These are phyloP conservation scores for Theileria parva DNA, from an alignment of 169 alveolate genomes.

Conservation along the genomic window DNA sequence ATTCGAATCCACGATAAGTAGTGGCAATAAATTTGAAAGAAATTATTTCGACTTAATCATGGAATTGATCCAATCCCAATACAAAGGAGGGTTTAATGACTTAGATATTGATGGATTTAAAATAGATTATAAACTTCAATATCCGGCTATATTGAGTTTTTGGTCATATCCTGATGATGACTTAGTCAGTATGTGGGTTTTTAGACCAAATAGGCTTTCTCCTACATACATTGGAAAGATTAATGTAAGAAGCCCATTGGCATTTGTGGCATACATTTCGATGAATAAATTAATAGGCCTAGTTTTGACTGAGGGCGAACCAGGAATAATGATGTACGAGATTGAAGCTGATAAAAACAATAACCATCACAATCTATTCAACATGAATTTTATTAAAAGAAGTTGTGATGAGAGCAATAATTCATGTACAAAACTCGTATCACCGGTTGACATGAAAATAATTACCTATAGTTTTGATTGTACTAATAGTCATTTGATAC, in stretches of 20 bases:
- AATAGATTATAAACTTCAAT: neutral
- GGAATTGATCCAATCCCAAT: neutral
- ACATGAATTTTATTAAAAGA: neutral
- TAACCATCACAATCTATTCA: neutral
- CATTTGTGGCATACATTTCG: constrained; percentile 32
- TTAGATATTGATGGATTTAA: constrained; percentile 2
- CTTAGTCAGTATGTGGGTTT: constrained; percentile 26
- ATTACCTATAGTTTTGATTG: constrained; percentile 27
- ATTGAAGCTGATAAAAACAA: neutral
- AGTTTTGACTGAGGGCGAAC: constrained; percentile 54
- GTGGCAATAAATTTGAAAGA: neutral
- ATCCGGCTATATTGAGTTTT: constrained; percentile 56
- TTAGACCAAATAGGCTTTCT: constrained; percentile 33
- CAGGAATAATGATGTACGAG: constrained; percentile 23
- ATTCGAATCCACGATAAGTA: neutral
- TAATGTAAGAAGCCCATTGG: constrained; percentile 29
- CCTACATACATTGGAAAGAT: constrained; percentile 45
- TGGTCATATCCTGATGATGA: constrained; percentile 47
- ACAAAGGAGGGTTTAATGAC: neutral
- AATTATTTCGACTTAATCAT: neutral
- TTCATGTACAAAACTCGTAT: constrained; percentile 17
- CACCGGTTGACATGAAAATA: constrained; percentile 62
- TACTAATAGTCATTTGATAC: constrained; percentile 12
- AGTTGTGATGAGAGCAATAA: constrained; percentile 3
- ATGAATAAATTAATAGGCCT: constrained; percentile 24